Conservation (phyloP, 2,329 filamentous ascomycete genomes). For the Neofusicoccum ribis region DNA sequence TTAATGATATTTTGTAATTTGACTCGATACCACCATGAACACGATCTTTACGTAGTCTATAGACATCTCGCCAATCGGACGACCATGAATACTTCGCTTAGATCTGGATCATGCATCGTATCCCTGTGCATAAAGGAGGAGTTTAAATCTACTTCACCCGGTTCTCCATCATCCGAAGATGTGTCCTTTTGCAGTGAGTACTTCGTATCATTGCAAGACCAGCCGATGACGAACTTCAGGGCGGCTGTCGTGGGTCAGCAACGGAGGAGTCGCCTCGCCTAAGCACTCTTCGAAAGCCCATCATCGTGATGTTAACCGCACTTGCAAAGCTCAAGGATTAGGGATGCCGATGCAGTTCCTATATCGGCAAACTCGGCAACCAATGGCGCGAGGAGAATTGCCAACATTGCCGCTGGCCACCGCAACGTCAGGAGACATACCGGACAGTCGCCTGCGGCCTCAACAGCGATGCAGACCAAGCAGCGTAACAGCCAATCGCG, state of each 20-base stretch:
- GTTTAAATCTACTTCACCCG: not conserved
- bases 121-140: not conserved
- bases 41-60: not conserved
- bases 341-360: not conserved
- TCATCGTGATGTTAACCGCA: not conserved
- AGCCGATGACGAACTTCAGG: too few species aligned
- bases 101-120: not conserved
- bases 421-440: not conserved
- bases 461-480: not conserved
- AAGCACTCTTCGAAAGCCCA: too few species aligned
- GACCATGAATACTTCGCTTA: not conserved
- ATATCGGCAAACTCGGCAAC: constrained; percentile 10
- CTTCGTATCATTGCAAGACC: too few species aligned
- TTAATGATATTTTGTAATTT: not conserved
- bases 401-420: not conserved
- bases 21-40: constrained; percentile 1
- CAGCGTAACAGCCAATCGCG: not conserved
- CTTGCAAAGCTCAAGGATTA: not conserved
- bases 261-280: too few species aligned
- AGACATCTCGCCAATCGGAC: not conserved
- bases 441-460: not conserved
- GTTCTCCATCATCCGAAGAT: too few species aligned
- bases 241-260: too few species aligned
- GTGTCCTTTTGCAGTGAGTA: too few species aligned
- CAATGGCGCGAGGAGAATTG: not conserved